Percentiles rank a stretch among this genome's conserved stretches.
phyloP scores from a whole-genome alignment of 2,329 filamentous ascomycete genomes.

The Fusarium verticillioides region DNA sequence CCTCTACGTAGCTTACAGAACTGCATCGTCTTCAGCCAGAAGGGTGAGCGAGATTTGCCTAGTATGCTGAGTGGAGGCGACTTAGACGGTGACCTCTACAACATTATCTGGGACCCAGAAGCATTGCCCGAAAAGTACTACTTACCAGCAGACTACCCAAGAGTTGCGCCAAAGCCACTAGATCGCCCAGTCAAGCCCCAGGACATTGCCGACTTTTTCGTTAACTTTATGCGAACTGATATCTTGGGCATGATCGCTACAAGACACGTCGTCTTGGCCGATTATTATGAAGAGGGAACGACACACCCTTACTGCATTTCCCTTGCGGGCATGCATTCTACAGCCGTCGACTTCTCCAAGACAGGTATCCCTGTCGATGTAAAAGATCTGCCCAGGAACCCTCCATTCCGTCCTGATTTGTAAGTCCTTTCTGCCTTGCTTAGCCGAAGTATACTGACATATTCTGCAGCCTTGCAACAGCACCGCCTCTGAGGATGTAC shows the following conservation, averaged over 20 bases:
- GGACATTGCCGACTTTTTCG: constrained; percentile 84
- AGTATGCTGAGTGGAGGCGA: constrained; percentile 85
- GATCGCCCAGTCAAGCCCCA: constrained; percentile 65
- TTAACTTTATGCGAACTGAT: constrained; percentile 79
- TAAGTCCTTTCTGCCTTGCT: constrained; percentile 46
- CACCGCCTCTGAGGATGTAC: constrained; percentile 57
- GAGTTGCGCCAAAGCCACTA: constrained; percentile 67
- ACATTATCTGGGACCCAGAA: constrained; percentile 76
- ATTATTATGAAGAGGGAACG: constrained; percentile 65
- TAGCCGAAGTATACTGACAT: neutral
- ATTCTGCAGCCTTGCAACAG: constrained; percentile 56
- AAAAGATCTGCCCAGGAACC: constrained; percentile 53
- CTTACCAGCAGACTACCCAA: constrained; percentile 76
- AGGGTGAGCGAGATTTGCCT: constrained; percentile 77
- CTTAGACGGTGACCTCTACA: constrained; percentile 84
- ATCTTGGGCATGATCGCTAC: constrained; percentile 73
- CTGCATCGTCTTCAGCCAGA: constrained; percentile 81
- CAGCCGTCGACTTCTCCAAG: constrained; percentile 80
- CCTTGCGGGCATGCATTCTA: constrained; percentile 74
- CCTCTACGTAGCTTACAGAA: constrained; percentile 73
- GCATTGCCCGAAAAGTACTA: constrained; percentile 58
- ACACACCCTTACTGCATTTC: constrained; percentile 60
- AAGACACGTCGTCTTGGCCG: constrained; percentile 72
- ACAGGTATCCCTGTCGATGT: constrained; percentile 71
- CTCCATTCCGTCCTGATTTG: constrained; percentile 64